Evolutionary conservation across 2,329 filamentous ascomycete genomes (phyloP).

Genomic region (Ciborinia camelliae): DNA sequence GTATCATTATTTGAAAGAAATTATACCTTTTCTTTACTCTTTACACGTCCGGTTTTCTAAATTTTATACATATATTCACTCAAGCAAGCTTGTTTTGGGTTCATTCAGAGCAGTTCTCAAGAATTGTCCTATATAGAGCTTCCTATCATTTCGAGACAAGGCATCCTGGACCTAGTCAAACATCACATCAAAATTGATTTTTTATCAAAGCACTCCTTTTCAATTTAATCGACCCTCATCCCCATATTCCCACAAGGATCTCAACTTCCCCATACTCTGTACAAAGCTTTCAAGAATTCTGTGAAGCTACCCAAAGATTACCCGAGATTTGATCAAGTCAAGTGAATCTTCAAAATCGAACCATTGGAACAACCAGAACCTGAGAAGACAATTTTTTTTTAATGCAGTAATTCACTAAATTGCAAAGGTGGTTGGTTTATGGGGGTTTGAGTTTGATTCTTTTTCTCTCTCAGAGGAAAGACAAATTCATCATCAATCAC

Average conservation of each 20-base stretch:
- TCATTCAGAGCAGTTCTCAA: slow-evolving; percentile 5
- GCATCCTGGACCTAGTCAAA: slow-evolving; percentile 11
- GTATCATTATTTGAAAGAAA: slow-evolving; percentile 9
- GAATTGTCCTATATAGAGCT: not conserved
- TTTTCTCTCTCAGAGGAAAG: not conserved
- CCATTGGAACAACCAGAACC: not conserved
- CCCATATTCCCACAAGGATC: not conserved
- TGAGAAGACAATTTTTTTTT: not conserved
- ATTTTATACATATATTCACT: slow-evolving; percentile 14
- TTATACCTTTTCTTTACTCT: not conserved
- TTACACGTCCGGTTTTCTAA: not conserved
- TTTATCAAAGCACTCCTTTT: slow-evolving; percentile 5
- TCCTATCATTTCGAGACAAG: not conserved
- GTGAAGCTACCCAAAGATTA: not conserved
- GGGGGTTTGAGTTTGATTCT: slow-evolving; percentile 8
- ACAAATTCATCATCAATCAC: slow-evolving; percentile 20
- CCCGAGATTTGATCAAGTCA: slow-evolving; percentile 8
- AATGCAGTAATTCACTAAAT: slow-evolving; percentile 6
- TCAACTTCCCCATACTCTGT: not conserved
- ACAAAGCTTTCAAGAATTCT: not conserved
- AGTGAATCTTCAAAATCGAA: slow-evolving; percentile 7
- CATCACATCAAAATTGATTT: not conserved
- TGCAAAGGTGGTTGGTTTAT: slow-evolving; percentile 6
- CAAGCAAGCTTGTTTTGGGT: not conserved
- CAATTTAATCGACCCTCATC: not conserved